Percentiles rank a stretch among this genome's conserved stretches.
Conservation (phyloP, 2,329 filamentous ascomycete species). For the Xylariaceae sp. region DNA sequence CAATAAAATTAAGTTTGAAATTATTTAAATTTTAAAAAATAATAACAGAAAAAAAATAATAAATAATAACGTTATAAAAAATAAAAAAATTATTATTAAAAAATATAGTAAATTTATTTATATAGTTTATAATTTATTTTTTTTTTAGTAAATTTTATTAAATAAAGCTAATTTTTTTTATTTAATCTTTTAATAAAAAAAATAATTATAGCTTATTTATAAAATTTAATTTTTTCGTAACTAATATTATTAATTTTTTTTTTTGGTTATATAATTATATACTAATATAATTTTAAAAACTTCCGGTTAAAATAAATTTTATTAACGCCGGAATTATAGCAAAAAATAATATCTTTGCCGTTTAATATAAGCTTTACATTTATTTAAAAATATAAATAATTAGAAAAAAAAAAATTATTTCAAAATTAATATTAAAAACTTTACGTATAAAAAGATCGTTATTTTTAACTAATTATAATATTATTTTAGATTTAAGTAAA, state of each 20-base stretch:
- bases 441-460: neutral
- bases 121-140: too few relatives aligned
- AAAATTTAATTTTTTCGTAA: neutral
- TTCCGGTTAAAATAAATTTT: neutral
- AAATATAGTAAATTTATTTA: neutral
- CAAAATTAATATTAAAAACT: neutral
- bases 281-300: neutral
- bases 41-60: neutral
- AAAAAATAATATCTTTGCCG: neutral
- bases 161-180: too few relatives aligned
- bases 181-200: too few relatives aligned
- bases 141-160: too few relatives aligned
- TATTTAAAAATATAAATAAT: neutral
- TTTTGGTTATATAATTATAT: neutral
- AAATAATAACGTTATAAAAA: neutral
- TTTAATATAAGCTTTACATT: neutral
- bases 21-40: neutral
- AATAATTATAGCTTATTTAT: neutral
- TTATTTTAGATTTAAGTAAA: neutral
- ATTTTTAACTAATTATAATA: neutral
- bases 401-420: neutral
- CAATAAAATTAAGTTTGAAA: neutral
- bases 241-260: neutral
- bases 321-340: neutral
- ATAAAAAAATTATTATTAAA: neutral